Evolutionary conservation across 2,329 filamentous ascomycete genomes (phyloP).

Genomic region (Cladosporium sp.): DNA sequence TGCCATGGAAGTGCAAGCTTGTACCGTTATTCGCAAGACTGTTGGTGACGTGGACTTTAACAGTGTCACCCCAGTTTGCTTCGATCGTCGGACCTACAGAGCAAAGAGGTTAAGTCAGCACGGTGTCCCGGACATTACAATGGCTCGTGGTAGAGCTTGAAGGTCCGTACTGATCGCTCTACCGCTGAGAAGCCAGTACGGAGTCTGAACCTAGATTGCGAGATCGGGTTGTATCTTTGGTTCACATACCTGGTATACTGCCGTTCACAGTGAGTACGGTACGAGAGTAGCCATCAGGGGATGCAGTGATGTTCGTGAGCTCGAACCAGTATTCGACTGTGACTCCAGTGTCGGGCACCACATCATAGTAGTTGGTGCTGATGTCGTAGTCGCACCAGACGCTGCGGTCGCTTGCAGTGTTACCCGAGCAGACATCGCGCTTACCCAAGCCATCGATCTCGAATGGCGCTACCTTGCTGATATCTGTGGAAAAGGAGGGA

Average conservation of each 20-base stretch:
- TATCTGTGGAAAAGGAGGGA: background rate
- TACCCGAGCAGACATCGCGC: constrained; percentile 30
- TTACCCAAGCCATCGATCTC: background rate
- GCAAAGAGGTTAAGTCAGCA: background rate
- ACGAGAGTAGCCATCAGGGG: constrained; percentile 50
- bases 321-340: constrained; percentile 48
- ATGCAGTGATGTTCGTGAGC: constrained; percentile 46
- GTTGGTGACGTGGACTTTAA: constrained; percentile 39
- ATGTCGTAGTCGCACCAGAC: constrained; percentile 41
- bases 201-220: too few species aligned
- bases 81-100: constrained; percentile 44
- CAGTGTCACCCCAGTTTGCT: constrained; percentile 44
- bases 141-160: background rate
- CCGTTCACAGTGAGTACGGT: constrained; percentile 49
- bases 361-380: constrained; percentile 41
- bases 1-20: constrained; percentile 56
- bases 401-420: constrained; percentile 35
- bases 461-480: background rate
- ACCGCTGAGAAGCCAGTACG: too few species aligned
- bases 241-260: constrained; percentile 41
- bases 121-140: background rate
- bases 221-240: background rate
- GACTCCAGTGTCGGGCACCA: constrained; percentile 41
- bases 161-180: too few species aligned
- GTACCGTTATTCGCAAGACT: constrained; percentile 51